phyloP scores from a whole-genome alignment of 2,329 filamentous ascomycete species.

The Aspergillus eucalypticola region DNA sequence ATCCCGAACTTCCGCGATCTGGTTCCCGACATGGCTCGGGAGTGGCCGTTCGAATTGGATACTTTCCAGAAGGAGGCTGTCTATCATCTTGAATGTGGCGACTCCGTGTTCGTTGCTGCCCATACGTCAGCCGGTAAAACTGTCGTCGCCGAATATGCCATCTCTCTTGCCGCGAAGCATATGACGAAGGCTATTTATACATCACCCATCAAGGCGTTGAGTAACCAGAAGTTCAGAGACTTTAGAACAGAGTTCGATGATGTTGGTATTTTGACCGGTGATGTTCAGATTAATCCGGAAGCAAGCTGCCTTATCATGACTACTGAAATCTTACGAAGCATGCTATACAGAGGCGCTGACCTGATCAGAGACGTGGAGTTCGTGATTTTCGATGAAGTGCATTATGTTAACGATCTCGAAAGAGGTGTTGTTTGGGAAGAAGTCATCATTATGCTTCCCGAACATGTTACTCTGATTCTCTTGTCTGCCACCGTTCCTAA shows the following conservation, averaged over 20 bases:
- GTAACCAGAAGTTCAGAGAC: slow-evolving; percentile 98
- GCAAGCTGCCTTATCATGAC: slow-evolving; percentile 99
- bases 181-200: slow-evolving; percentile 99
- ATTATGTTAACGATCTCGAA: slow-evolving; percentile 96
- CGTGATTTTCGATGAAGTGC: slow-evolving; percentile 98
- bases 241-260: slow-evolving; percentile 90
- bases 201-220: slow-evolving; percentile 95
- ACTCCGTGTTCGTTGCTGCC: slow-evolving; percentile 96
- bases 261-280: slow-evolving; percentile 93
- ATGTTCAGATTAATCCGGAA: slow-evolving; percentile 96
- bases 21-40: slow-evolving; percentile 91
- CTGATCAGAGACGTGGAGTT: slow-evolving; percentile 96
- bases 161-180: slow-evolving; percentile 92
- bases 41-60: slow-evolving; percentile 96
- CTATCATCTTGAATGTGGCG: slow-evolving; percentile 92
- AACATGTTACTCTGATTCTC: slow-evolving; percentile 92
- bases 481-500: slow-evolving; percentile 97
- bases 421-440: slow-evolving; percentile 99
- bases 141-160: slow-evolving; percentile 96
- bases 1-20: slow-evolving; percentile 93
- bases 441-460: slow-evolving; percentile 98
- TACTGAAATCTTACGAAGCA: slow-evolving; percentile 94
- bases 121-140: slow-evolving; percentile 98
- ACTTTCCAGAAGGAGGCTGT: slow-evolving; percentile 98
- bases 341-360: slow-evolving; percentile 95